Evolutionary conservation across 2,329 filamentous ascomycete species (phyloP), one percentile per base, ranked within the genome.

Genomic region (Paecilomyces dactylethromorphus): DNA sequence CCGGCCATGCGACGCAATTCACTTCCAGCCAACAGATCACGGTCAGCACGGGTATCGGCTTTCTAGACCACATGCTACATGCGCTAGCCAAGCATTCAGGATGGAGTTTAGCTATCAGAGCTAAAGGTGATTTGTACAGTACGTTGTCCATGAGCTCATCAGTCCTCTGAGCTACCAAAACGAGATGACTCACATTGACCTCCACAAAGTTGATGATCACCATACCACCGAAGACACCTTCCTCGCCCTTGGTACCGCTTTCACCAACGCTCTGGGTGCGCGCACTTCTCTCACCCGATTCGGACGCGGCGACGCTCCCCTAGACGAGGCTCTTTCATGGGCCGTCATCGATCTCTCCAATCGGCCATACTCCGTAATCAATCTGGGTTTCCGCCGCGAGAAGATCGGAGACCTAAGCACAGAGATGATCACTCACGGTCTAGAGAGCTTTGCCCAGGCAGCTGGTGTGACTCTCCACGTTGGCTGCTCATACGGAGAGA

Each of bases 31-130:
- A 97, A 76, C 87, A 86, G 61, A 97, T 97, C 72, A 86, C 86
- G 71, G 83, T 97, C 65, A 87, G 91, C 81, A 96, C 93, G 0
- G 94, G 94, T 64, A 96, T 99, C 75, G 94, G 94, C 60, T 99
- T 99, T 78, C 82, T 99, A 58, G 94, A 99, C 79, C 94, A 99
- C 81, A 97, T 99, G 93, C 84, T 97, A 55, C 94, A 99, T 77
- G 94, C 94, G 5, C 83, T 97, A 58, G 90, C 94, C 55, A 97
- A 99, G 78, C 94, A 99, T 78, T 87, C 90, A 5, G 93, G 94
- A 63, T 97, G 93, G 94, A 94, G 89, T 79, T 78, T 99, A 67
- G 86, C 86, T 32, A 80, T 99, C 59, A 82, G 86, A 64, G 95
- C 91, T 76, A 84, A 88, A 74, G 94, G 94, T 57, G 94, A 99